These are phyloP conservation scores for Suillus decipiens DNA, from an alignment of 768 basidiomycete species.

Conservation along the genomic window DNA sequence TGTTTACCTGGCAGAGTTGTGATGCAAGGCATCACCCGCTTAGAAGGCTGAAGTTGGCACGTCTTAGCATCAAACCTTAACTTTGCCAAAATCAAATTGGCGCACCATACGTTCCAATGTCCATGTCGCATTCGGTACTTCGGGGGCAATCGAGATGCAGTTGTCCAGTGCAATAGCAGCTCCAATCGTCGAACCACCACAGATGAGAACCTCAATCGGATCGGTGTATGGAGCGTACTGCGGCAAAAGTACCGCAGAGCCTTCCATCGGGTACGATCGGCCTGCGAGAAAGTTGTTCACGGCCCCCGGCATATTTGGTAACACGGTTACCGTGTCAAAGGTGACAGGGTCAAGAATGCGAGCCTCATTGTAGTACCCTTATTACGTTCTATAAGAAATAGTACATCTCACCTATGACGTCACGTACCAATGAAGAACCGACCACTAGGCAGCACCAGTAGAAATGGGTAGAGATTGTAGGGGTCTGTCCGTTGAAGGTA, in stretches of 20 bases:
- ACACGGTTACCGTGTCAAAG: constrained; percentile 55
- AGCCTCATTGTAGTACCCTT: constrained; percentile 82
- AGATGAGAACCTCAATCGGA: constrained; percentile 67
- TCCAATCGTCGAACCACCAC: constrained; percentile 72
- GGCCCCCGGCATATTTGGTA: constrained; percentile 76
- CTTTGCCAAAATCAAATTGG: constrained; percentile 5
- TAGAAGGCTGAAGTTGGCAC: constrained; percentile 50
- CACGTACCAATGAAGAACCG: constrained; percentile 66
- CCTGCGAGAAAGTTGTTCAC: constrained; percentile 74
- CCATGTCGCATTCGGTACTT: constrained; percentile 64
- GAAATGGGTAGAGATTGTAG: constrained; percentile 79
- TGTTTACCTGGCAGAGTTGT: constrained; percentile 55
- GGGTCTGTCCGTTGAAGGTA: constrained; percentile 75
- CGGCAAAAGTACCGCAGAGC: constrained; percentile 68
- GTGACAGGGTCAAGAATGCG: constrained; percentile 68
- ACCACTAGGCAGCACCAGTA: constrained; percentile 69
- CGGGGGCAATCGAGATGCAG: constrained; percentile 70
- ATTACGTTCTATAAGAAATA: not conserved
- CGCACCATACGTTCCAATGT: constrained; percentile 77
- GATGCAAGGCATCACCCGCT: constrained; percentile 78
- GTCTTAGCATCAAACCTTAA: not conserved
- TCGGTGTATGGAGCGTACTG: constrained; percentile 73
- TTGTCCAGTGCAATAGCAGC: constrained; percentile 59
- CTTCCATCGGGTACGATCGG: constrained; percentile 78
- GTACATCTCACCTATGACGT: not conserved